Percentiles rank a stretch among this genome's conserved stretches.
These are phyloP conservation scores for Gypsophila paniculata DNA, from an alignment of 179 eudicot genomes.

Conservation along the genomic window DNA sequence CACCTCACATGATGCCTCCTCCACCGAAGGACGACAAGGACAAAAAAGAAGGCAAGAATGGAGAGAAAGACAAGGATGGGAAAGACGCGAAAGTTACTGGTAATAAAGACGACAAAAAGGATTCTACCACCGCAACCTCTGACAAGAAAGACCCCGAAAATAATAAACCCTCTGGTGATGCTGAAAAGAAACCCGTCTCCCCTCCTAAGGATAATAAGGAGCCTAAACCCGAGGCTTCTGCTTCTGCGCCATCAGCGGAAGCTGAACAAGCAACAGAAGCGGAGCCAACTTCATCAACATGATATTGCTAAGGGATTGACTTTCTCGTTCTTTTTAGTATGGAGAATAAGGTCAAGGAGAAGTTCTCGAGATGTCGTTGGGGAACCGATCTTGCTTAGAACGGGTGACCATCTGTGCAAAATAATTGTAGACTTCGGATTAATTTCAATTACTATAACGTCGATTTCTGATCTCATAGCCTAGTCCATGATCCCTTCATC, in stretches of 20 bases:
- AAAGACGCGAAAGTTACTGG: conserved; percentile 7
- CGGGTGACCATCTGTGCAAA: not conserved
- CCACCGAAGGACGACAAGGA: conserved; percentile 44
- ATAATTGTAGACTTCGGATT: not conserved
- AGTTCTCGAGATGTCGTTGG: too few relatives aligned
- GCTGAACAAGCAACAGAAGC: conserved; percentile 33
- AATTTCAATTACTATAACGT: not conserved
- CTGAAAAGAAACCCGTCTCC: conserved; percentile 1
- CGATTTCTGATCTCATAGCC: too few relatives aligned
- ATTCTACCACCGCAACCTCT: conserved; percentile 9
- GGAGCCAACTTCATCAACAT: conserved; percentile 15
- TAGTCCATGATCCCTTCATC: too few relatives aligned
- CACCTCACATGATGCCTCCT: conserved; percentile 78
- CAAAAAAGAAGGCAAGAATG: conserved; percentile 32
- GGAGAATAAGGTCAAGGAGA: not conserved
- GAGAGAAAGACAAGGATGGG: conserved; percentile 23
- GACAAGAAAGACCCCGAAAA: conserved; percentile 16
- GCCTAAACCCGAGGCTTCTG: conserved; percentile 33
- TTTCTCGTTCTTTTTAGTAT: not conserved
- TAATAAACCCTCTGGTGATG: conserved; percentile 12
- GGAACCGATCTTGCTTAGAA: too few relatives aligned
- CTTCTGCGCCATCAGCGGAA: conserved; percentile 20
- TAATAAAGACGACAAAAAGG: conserved; percentile 14
- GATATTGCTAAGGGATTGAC: not conserved
- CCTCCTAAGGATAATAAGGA: conserved; percentile 30